phyloP scores from a whole-genome alignment of 2,329 filamentous ascomycete species.

The Cladobotryum protrusum region DNA sequence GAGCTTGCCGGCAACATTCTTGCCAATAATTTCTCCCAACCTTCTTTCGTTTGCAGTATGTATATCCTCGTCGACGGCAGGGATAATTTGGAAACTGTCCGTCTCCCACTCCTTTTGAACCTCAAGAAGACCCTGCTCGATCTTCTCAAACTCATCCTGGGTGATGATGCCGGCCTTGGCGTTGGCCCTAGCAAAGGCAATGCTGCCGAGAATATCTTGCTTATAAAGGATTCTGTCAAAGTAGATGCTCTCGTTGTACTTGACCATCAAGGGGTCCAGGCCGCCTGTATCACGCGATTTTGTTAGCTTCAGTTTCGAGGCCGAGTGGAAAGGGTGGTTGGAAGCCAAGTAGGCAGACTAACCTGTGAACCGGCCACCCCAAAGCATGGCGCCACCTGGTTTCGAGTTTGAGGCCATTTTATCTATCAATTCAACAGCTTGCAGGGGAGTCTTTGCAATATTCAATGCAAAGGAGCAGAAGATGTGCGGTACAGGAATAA shows the following conservation, averaged over 20 bases:
- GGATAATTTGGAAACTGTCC: conserved; percentile 44
- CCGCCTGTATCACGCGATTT: conserved; percentile 47
- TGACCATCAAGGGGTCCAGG: conserved; percentile 77
- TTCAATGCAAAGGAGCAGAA: too few species aligned
- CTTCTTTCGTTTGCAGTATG: conserved; percentile 68
- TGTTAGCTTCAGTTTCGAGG: neutral
- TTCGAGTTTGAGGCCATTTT: conserved; percentile 24
- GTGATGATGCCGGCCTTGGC: conserved; percentile 68
- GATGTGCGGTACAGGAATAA: too few species aligned
- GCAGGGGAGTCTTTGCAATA: neutral
- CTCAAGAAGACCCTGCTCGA: conserved; percentile 62
- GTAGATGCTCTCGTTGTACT: conserved; percentile 76
- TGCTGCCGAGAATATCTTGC: conserved; percentile 72
- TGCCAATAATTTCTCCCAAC: conserved; percentile 78
- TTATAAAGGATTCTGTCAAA: conserved; percentile 74
- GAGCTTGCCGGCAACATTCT: conserved; percentile 77
- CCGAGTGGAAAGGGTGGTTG: too few species aligned
- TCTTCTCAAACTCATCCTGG: conserved; percentile 63
- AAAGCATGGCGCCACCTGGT: conserved; percentile 27
- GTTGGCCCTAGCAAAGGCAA: conserved; percentile 79
- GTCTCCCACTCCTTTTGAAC: conserved; percentile 49
- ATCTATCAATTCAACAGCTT: neutral
- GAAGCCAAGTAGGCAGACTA: conserved; percentile 14
- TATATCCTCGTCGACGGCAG: conserved; percentile 52
- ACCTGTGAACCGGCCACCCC: conserved; percentile 49